phyloP scores from a whole-genome alignment of 495 filamentous ascomycete genomes.

The Echria macrotheca region DNA sequence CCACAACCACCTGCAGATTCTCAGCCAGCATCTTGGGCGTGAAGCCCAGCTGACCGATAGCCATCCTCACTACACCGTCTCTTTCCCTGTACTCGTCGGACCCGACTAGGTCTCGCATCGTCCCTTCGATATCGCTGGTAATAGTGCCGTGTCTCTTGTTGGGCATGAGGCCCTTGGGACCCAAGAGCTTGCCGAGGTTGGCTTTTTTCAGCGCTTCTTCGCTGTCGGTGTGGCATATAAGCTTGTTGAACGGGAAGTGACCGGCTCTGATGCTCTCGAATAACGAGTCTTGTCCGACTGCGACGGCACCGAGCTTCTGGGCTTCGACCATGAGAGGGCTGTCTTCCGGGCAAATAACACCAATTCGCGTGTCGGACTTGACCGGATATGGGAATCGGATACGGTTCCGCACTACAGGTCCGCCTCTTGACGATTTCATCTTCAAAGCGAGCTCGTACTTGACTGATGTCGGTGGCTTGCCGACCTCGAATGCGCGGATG shows the following conservation, averaged over 20 bases:
- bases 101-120: constrained; percentile 74
- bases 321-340: constrained; percentile 65
- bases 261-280: constrained; percentile 74
- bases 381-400: constrained; percentile 85
- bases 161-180: constrained; percentile 89
- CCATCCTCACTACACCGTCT: constrained; percentile 75
- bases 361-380: constrained; percentile 76
- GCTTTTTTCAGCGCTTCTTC: constrained; percentile 68
- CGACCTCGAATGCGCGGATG: constrained; percentile 87
- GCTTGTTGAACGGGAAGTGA: constrained; percentile 77
- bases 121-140: constrained; percentile 64
- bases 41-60: constrained; percentile 86
- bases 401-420: constrained; percentile 77
- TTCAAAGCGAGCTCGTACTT: constrained; percentile 89
- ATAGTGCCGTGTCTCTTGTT: constrained; percentile 81
- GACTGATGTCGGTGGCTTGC: constrained; percentile 57
- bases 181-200: constrained; percentile 70
- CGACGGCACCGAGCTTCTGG: constrained; percentile 63
- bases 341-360: constrained; percentile 78
- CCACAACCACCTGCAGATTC: constrained; percentile 77
- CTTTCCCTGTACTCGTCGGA: constrained; percentile 83
- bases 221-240: constrained; percentile 78
- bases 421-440: constrained; percentile 72
- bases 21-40: constrained; percentile 77
- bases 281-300: constrained; percentile 79